These are phyloP conservation scores for Neolentinus lepideus DNA, from an alignment of 1,284 basidiomycete genomes.

Conservation along the genomic window DNA sequence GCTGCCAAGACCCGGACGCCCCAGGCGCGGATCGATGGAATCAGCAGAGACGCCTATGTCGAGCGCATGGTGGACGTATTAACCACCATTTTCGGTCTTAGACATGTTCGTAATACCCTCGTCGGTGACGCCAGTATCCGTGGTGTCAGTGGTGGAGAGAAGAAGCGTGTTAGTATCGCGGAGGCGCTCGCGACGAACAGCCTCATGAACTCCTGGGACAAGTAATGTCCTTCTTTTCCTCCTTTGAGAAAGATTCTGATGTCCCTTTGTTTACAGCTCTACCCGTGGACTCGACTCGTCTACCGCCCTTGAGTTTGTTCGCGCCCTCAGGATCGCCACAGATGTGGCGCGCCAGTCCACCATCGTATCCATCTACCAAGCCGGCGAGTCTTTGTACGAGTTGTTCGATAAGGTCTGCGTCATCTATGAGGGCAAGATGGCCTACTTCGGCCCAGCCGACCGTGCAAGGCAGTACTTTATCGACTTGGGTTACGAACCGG, in stretches of 20 bases:
- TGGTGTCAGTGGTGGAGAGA: slow-evolving; percentile 80
- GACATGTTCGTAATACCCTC: slow-evolving; percentile 48
- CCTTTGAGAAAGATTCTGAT: slow-evolving; percentile 1
- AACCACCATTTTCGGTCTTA: slow-evolving; percentile 66
- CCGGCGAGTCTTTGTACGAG: slow-evolving; percentile 38
- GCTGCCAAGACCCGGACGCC: slow-evolving; percentile 58
- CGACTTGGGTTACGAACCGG: slow-evolving; percentile 52
- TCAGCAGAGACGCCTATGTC: slow-evolving; percentile 41
- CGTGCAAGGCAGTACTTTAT: slow-evolving; percentile 54
- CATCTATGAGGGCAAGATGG: slow-evolving; percentile 56
- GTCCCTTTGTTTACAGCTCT: slow-evolving; percentile 24
- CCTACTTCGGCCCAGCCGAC: slow-evolving; percentile 50
- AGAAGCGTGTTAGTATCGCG: slow-evolving; percentile 73
- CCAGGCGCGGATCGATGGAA: slow-evolving; percentile 31
- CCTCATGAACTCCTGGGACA: slow-evolving; percentile 67
- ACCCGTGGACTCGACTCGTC: slow-evolving; percentile 45
- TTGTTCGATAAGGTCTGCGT: slow-evolving; percentile 61
- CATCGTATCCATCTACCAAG: slow-evolving; percentile 58
- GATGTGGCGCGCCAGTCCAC: slow-evolving; percentile 44
- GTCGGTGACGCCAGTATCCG: slow-evolving; percentile 74
- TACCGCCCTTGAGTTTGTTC: slow-evolving; percentile 53
- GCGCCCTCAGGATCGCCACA: slow-evolving; percentile 46
- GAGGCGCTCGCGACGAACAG: slow-evolving; percentile 59
- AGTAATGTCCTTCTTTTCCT: slow-evolving; percentile 26
- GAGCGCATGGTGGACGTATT: slow-evolving; percentile 44